phyloP scores from a whole-genome alignment of 2,329 filamentous ascomycete species.

The Orbilia ellipsospora region DNA sequence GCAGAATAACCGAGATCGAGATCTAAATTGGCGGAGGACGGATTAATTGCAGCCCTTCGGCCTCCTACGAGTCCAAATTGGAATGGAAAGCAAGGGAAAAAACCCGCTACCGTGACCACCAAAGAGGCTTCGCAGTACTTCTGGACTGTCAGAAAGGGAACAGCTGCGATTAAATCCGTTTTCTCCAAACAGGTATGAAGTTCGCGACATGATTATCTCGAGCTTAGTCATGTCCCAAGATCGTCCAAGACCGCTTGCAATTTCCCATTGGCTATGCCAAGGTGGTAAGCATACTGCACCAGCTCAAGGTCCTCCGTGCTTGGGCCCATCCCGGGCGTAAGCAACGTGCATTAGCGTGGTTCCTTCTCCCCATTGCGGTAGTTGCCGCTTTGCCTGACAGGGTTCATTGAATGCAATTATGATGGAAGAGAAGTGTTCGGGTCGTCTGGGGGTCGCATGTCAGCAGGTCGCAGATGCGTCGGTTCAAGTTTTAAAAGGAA shows the following conservation, averaged over 20 bases:
- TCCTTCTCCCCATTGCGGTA: conserved; percentile 14
- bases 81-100: conserved; percentile 1
- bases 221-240: conserved; percentile 29
- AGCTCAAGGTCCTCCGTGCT: conserved; percentile 4
- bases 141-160: conserved; percentile 14
- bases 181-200: conserved; percentile 22
- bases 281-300: conserved; percentile 41
- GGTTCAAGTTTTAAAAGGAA: conserved; percentile 49
- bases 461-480: conserved; percentile 52
- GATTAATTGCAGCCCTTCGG: background rate
- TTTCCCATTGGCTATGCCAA: conserved; percentile 33
- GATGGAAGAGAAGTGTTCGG: conserved; percentile 41
- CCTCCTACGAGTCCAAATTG: conserved; percentile 22
- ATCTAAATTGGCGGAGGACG: too few species aligned
- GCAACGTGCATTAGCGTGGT: conserved; percentile 50
- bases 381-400: conserved; percentile 13
- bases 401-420: conserved; percentile 9
- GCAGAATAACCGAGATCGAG: conserved; percentile 5
- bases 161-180: conserved; percentile 47
- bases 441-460: conserved; percentile 28
- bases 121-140: conserved; percentile 30
- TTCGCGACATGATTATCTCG: background rate
- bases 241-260: conserved; percentile 8
- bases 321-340: conserved; percentile 21
- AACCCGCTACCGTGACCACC: conserved; percentile 23